Evolutionary conservation across 2,329 filamentous ascomycete species (phyloP).

Genomic region (Talaromyces sp.): DNA sequence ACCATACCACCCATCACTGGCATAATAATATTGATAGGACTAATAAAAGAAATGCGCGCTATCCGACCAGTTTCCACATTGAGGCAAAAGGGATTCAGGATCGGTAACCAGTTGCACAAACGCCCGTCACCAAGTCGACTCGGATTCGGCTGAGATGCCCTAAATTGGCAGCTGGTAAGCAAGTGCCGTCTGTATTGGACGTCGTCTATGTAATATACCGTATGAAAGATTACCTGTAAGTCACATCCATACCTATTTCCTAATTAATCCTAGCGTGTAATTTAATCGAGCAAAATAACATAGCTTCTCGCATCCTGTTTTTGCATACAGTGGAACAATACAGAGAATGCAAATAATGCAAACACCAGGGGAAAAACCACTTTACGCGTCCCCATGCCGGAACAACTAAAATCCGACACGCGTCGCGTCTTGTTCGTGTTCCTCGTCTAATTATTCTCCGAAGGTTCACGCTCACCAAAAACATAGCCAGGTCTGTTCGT

Average conservation of each 20-base stretch:
- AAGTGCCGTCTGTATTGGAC: neutral
- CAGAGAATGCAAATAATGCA: neutral
- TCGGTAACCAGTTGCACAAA: neutral
- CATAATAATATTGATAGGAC: neutral
- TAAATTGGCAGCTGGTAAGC: slow-evolving; percentile 10
- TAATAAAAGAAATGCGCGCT: neutral
- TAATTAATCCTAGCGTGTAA: neutral
- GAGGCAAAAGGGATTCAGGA: neutral
- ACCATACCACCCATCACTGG: neutral
- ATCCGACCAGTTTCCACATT: slow-evolving; percentile 13
- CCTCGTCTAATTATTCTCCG: neutral
- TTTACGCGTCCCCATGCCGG: slow-evolving; percentile 33
- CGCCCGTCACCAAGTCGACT: neutral
- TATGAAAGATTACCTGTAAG: neutral
- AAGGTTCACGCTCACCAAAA: neutral
- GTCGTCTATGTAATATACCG: neutral
- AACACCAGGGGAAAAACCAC: slow-evolving; percentile 28
- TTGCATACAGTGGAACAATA: neutral
- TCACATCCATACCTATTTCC: neutral
- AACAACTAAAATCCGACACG: slow-evolving; percentile 27
- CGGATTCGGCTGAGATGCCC: slow-evolving; percentile 4
- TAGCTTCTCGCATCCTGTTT: neutral
- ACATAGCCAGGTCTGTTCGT: neutral
- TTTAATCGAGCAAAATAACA: neutral
- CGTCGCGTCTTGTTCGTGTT: slow-evolving; percentile 29